Base-by-base conservation (phyloP, 345 rosid genomes). In the Bruguiera sexangula region DNA sequence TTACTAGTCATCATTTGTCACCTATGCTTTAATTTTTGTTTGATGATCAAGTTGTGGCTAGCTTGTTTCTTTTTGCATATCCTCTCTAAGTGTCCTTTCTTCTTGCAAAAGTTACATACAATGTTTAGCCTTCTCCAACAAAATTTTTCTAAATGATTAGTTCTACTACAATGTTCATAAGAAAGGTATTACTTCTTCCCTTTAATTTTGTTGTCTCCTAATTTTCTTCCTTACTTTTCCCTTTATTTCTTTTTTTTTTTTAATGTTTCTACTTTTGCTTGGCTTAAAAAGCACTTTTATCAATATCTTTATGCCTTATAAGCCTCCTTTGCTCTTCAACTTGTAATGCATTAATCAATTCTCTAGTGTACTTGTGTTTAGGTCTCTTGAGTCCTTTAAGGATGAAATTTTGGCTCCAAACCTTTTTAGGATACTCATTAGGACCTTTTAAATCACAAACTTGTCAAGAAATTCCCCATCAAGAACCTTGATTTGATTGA, bases 41-140 rank as follows among this genome's bases (percentile, higher is more conserved):
- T 1, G 8, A 16, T 52, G 21, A 24, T 51, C 1, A 5, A 51
- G 39, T 5, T 63, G n/a, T n/a, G 5, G 1, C 7, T 63, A 8
- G 8, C 2, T 37, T 8, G 8, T 0, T 53, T 62, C 16, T 31
- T 16, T 20, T 39, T 74, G 52, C 36, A 68, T 27, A 68, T 74
- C 5, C 10, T 64, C 8, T 20, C 64, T 1, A 20, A 20, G 56
- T 74, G 65, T 0, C 69, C 65, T n/a, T 46, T 21, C 7, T 60
- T 37, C 2, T 53, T 53, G 19, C 72, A 74, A 5, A 21, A 60
- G 1, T 20, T 36, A 11, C 59, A 54, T 10, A 32, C 30, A 19
- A 51, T 27, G 52, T 62, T 32, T 26, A 6, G 74, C 34, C 60
- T 70, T 51, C 36, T 62, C 73, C 58, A 74, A 13, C 59, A 74